phyloP scores from a whole-genome alignment of 1,139 yeast species.

The Yamadazyma oceani region DNA sequence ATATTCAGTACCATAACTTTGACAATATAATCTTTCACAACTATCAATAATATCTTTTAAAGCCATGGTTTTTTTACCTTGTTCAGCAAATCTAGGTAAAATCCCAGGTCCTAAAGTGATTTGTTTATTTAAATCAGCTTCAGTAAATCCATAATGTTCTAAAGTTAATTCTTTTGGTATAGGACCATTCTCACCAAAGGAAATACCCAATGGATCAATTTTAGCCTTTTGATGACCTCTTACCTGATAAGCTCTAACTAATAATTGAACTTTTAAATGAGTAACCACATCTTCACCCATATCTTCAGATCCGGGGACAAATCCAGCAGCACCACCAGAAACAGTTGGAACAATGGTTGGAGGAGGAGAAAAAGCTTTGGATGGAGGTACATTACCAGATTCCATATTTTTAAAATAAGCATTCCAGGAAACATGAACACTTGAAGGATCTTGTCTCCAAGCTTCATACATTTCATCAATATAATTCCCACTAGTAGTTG shows the following conservation, averaged over 20 bases:
- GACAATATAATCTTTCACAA: constrained; percentile 86
- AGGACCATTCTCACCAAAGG: constrained; percentile 64
- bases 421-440: constrained; percentile 96
- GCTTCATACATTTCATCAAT: constrained; percentile 97
- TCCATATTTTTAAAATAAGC: constrained; percentile 91
- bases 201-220: constrained; percentile 90
- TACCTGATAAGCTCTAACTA: constrained; percentile 98
- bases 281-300: constrained; percentile 67
- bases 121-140: constrained; percentile 77
- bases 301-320: constrained; percentile 47
- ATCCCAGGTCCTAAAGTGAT: constrained; percentile 97
- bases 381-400: constrained; percentile 63
- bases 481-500: constrained; percentile 84
- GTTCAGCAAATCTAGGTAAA: constrained; percentile 82
- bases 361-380: constrained; percentile 84
- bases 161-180: constrained; percentile 85
- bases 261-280: constrained; percentile 91
- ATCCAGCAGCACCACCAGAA: constrained; percentile 68
- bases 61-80: constrained; percentile 63
- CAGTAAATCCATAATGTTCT: constrained; percentile 89
- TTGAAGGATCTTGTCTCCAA: constrained; percentile 85
- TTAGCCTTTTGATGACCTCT: constrained; percentile 96
- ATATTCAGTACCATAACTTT: constrained; percentile 89
- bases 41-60: constrained; percentile 73
- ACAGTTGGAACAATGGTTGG: constrained; percentile 81